Evolutionary conservation across 164 flowering plant species (phyloP).

Genomic region (grape (Vitis vinifera)): DNA sequence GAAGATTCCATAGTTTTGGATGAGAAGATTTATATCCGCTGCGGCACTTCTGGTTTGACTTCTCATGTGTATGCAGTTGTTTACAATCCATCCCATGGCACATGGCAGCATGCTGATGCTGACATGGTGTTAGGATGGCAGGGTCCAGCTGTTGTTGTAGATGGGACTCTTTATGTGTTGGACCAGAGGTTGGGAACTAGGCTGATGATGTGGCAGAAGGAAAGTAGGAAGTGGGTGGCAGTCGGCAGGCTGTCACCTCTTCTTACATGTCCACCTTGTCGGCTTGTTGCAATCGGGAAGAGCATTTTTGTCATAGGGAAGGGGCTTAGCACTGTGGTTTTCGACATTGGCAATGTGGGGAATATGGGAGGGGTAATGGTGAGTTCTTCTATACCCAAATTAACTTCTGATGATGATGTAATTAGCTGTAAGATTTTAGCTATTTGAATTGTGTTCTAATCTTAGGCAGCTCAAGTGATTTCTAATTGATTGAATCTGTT

Average conservation of each 20-base stretch:
- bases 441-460: slow-evolving; percentile 25
- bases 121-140: slow-evolving; percentile 66
- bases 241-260: slow-evolving; percentile 59
- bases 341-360: slow-evolving; percentile 45
- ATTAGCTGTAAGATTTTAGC: slow-evolving; percentile 59
- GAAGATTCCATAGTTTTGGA: slow-evolving; percentile 67
- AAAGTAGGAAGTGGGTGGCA: slow-evolving; percentile 58
- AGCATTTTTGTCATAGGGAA: slow-evolving; percentile 68
- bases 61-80: slow-evolving; percentile 41
- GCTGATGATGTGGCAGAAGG: slow-evolving; percentile 71
- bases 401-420: slow-evolving; percentile 41
- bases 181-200: slow-evolving; percentile 72
- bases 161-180: slow-evolving; percentile 63
- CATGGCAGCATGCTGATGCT: slow-evolving; percentile 61
- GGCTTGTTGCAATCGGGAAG: slow-evolving; percentile 64
- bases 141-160: slow-evolving; percentile 81
- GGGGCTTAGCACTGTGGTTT: slow-evolving; percentile 69
- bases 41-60: slow-evolving; percentile 35
- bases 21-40: slow-evolving; percentile 68
- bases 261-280: slow-evolving; percentile 76
- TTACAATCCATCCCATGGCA: slow-evolving; percentile 52
- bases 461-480: too few relatives aligned
- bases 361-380: slow-evolving; percentile 49
- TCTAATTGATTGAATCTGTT: too few relatives aligned
- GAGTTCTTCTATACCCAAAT: slow-evolving; percentile 53